Evolutionary conservation across 2,329 filamentous ascomycete species (phyloP), one percentile per base, ranked within the genome.

Genomic region (Aspergillus udagawae): DNA sequence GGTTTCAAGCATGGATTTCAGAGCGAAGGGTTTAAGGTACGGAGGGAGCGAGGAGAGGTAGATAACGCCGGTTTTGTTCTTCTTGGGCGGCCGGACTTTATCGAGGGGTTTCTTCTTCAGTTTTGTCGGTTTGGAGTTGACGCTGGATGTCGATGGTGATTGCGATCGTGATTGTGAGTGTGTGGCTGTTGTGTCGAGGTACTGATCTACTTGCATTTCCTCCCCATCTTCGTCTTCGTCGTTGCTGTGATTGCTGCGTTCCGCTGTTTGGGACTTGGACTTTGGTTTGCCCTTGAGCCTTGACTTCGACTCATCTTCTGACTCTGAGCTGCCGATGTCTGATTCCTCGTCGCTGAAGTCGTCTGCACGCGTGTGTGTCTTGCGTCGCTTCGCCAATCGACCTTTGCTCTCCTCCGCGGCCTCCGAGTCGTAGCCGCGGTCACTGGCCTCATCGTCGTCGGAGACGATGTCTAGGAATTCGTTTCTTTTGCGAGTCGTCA

Each of bases 11-110:
- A 79, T 65, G 4, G 68, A 70, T 56, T 78, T 77, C n/a, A 79
- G 64, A 0, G 76, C 75, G 49, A 70, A 75, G n/a, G 77, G 77
- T 60, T 77, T 78, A n/a, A 79, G 70, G 55, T 79, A 78, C 27
- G 77, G 77, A 3, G 77, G 77, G 1, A 79, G 63, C 1, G 77
- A 78, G 27, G 75, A 77, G 28, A 79, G 65, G 57, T 79, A 79
- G 45, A 79, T 64, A 3, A 79, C 76, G 35, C 77, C 77, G 0
- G 72, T 70, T 60, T 77, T 77, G 45, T 74, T 60, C 41, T 67
- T 67, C 53, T 64, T 67, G 45, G 62, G 55, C 1, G 60, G 48
- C 54, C 72, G 67, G 45, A 50, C 53, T 50, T 62, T 60, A 23
- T 52, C 56, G 23, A 60, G 38, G 8, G 58, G 51, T 59, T 62